Evolutionary conservation across 805 yeast species (phyloP).

Genomic region (Scheffersomyces coipomensis): DNA sequence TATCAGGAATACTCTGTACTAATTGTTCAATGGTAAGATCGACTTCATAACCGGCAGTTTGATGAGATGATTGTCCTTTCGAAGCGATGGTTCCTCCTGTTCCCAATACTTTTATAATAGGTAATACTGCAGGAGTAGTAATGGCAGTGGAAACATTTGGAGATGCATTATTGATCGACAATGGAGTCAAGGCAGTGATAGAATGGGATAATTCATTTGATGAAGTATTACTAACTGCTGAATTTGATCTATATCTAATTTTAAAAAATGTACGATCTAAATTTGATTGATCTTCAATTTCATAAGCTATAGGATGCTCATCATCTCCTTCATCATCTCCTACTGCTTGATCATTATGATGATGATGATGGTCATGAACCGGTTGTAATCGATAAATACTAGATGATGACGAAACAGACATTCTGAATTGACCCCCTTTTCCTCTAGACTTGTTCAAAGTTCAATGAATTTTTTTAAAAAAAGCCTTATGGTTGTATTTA

Average conservation of each 20-base stretch:
- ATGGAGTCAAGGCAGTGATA: constrained; percentile 4
- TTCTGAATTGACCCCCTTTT: too few relatives aligned
- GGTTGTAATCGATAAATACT: not conserved
- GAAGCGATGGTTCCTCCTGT: constrained; percentile 49
- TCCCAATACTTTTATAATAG: constrained; percentile 39
- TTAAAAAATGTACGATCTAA: constrained; percentile 15
- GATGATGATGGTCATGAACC: not conserved
- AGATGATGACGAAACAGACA: not conserved
- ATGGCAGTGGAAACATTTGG: too few relatives aligned
- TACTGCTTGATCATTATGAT: not conserved
- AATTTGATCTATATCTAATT: constrained; percentile 34
- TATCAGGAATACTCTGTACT: constrained; percentile 54
- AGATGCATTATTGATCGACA: too few relatives aligned
- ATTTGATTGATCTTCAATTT: not conserved
- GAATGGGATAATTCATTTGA: constrained; percentile 7
- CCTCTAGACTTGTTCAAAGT: too few relatives aligned
- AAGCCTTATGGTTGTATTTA: too few relatives aligned
- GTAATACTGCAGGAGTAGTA: constrained; percentile 14
- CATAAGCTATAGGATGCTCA: constrained; percentile 22
- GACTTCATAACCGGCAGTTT: constrained; percentile 44
- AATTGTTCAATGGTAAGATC: constrained; percentile 48
- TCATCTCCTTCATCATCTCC: constrained; percentile 23
- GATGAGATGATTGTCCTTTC: constrained; percentile 35
- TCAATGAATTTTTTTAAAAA: too few relatives aligned
- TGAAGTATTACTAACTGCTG: constrained; percentile 16